phyloP scores from a whole-genome alignment of 73 alveolate genomes.

The Symbiodinium natans region DNA sequence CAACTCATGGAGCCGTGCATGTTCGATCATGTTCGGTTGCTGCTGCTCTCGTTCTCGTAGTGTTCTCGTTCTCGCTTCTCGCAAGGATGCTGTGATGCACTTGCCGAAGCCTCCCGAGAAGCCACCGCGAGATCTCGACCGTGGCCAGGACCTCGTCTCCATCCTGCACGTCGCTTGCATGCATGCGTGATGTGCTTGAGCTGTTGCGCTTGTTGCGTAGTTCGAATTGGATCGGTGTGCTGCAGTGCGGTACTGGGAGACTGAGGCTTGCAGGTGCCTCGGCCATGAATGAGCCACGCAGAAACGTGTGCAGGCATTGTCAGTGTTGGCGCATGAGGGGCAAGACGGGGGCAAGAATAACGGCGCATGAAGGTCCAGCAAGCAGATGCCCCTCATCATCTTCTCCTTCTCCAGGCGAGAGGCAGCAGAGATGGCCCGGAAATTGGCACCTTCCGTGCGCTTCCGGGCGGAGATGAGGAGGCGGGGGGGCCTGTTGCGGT shows the following conservation, averaged over 20 bases:
- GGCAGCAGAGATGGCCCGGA: slow-evolving; percentile 66
- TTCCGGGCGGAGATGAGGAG: neutral
- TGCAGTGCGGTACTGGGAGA: too few species aligned
- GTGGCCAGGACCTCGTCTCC: neutral
- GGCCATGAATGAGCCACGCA: too few species aligned
- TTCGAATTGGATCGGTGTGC: too few species aligned
- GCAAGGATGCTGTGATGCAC: slow-evolving; percentile 1
- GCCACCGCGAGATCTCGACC: neutral
- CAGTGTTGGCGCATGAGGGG: too few species aligned
- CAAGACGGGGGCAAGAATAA: too few species aligned
- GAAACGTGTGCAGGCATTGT: too few species aligned
- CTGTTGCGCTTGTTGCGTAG: too few species aligned
- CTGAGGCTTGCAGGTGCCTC: neutral
- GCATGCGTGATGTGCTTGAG: too few species aligned
- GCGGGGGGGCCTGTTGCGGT: neutral
- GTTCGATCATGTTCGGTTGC: neutral
- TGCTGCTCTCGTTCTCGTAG: neutral
- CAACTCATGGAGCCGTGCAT: neutral
- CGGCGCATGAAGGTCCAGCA: neutral
- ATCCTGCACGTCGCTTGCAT: neutral
- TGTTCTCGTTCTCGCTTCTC: neutral
- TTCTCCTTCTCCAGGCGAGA: slow-evolving; percentile 69
- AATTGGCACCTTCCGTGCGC: slow-evolving; percentile 62
- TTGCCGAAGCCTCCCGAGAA: neutral
- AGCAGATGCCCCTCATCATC: slow-evolving; percentile 60